Percentiles rank a stretch among this genome's conserved stretches.
Evolutionary conservation across 805 yeast genomes (phyloP).

Genomic region (Millerozyma miso): DNA sequence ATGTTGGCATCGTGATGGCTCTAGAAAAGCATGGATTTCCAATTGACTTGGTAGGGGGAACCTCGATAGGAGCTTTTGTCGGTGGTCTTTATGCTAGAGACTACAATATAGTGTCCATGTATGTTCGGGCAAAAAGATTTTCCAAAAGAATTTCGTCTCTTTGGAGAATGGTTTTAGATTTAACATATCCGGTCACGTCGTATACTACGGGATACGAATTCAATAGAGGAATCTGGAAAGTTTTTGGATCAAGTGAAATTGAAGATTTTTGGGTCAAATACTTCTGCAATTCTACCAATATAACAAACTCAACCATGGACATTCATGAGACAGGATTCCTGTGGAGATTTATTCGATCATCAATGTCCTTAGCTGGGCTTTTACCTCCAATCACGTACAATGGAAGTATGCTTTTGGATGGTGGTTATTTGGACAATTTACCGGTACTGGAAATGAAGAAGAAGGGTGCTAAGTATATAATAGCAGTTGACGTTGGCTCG

Average conservation of each 20-base stretch:
- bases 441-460: constrained; percentile 91
- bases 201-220: constrained; percentile 97
- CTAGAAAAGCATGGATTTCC: constrained; percentile 91
- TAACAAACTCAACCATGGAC: constrained; percentile 93
- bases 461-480: constrained; percentile 78
- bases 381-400: constrained; percentile 84
- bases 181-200: constrained; percentile 91
- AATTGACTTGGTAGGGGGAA: constrained; percentile 90
- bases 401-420: constrained; percentile 92
- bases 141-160: constrained; percentile 74
- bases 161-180: constrained; percentile 81
- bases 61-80: constrained; percentile 92
- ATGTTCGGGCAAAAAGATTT: constrained; percentile 85
- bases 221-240: constrained; percentile 96
- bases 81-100: constrained; percentile 95
- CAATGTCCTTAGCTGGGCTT: constrained; percentile 93
- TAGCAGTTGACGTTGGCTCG: constrained; percentile 96
- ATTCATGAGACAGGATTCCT: constrained; percentile 89
- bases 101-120: constrained; percentile 84
- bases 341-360: constrained; percentile 93
- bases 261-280: constrained; percentile 95
- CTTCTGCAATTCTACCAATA: constrained; percentile 89
- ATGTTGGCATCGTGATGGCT: constrained; percentile 86
- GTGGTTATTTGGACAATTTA: constrained; percentile 91
- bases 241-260: constrained; percentile 85